A percentile compares a stretch with the other conserved stretches of the same genome.
These are phyloP conservation scores for Artemisia argyi DNA, from an alignment of 129 eudicot species.

Conservation along the genomic window DNA sequence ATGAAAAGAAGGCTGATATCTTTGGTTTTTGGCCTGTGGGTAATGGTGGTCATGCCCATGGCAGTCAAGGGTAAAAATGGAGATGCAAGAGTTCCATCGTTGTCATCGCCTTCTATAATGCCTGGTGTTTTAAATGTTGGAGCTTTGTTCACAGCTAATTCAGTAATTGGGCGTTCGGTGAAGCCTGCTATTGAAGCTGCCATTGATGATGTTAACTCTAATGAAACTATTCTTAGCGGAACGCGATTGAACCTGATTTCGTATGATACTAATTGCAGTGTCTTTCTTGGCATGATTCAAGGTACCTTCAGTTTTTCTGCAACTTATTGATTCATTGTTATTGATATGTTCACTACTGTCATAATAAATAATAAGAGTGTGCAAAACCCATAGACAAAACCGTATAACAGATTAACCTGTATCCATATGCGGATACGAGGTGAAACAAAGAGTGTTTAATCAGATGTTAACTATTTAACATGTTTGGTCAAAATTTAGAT, in stretches of 20 bases:
- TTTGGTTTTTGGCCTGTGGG: constrained; percentile 27
- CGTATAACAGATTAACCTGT: too few relatives aligned
- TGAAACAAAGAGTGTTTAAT: too few relatives aligned
- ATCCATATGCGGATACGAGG: too few relatives aligned
- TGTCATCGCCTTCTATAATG: neutral
- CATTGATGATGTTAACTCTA: constrained; percentile 54
- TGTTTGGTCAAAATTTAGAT: too few relatives aligned
- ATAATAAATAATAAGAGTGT: neutral
- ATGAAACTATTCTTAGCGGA: constrained; percentile 33
- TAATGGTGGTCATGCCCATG: constrained; percentile 19
- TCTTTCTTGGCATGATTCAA: constrained; percentile 45
- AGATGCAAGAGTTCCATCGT: constrained; percentile 21
- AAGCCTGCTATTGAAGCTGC: constrained; percentile 62
- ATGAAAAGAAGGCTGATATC: constrained; percentile 10
- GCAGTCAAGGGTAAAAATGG: constrained; percentile 20
- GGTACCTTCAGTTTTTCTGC: constrained; percentile 20
- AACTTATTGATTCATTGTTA: neutral
- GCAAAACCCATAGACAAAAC: too few relatives aligned
- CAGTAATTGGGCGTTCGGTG: constrained; percentile 56
- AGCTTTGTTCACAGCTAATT: constrained; percentile 56
- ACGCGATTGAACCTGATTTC: constrained; percentile 34
- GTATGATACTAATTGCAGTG: constrained; percentile 47
- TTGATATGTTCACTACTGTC: neutral
- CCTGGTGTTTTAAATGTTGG: constrained; percentile 50
- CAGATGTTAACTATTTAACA: too few relatives aligned